Base-by-base conservation (phyloP, 768 basidiomycete species). In the Lyophyllum atratum region DNA sequence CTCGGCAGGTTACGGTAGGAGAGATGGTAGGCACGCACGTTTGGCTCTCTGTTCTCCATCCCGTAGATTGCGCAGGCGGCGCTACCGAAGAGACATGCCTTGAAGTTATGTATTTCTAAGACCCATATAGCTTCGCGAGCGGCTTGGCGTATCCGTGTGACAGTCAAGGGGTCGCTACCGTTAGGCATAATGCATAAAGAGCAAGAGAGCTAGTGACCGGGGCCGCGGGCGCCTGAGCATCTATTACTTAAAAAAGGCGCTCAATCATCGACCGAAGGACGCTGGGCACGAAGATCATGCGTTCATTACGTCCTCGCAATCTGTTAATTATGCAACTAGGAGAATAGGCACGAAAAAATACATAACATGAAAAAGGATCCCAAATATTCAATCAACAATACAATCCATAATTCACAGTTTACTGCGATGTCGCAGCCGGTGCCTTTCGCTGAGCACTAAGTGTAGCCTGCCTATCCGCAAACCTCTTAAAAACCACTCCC, bases 51-150 rank as follows among this genome's bases (percentile, higher is more conserved):
- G 19, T 64, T 45, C 21, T 63, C 52, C 59, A 71, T 76, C 4
- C 77, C 79, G 25, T 75, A 75, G 12, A 74, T 60, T 14, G 69
- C 63, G 58, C 76, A 77, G 3, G 75, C 78, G 10, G 68, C 68
- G 22, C 79, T 74, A 3, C 78, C 79, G 12, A 78, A 70, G 11
- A 79, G 65, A 52, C 72, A 78, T 25, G 69, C 72, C 10, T 63
- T 45, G 28, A 77, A 65, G 8, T 68, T 69, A 5, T 65, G 59
- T 0, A 58, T 34, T 28, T 54, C 46, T 12, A 76, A 60, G 5
- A 62, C 65, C 0, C 54, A 31, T 10, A 74, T 59, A 1, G 72
- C 62, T 10, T 68, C 66, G 21, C 61, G 65, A 12, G 71, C 65
- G 10, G 65, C 66, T 31, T 49, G 57, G 34, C 69, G 66, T 26